phyloP scores from a whole-genome alignment of 805 yeast species.

The Kodamaea kakaduensis region DNA sequence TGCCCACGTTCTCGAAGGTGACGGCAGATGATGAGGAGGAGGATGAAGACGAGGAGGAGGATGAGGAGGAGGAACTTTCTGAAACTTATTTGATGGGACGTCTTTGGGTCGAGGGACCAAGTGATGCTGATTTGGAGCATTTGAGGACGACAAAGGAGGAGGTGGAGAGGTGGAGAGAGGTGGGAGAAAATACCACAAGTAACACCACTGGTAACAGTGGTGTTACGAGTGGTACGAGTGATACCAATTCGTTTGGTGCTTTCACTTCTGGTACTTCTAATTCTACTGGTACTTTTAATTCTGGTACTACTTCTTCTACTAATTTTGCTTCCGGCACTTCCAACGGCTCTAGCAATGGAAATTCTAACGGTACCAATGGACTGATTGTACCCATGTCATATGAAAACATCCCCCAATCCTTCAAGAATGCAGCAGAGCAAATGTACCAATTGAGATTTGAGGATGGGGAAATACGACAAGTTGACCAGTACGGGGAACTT shows the following conservation, averaged over 20 bases:
- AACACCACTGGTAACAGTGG: no score
- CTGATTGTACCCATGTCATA: no score
- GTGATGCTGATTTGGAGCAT: slow-evolving; percentile 39
- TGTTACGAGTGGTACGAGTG: no score
- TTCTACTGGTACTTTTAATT: no score
- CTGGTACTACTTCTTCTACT: no score
- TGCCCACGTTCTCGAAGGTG: slow-evolving; percentile 49
- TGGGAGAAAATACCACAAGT: no score
- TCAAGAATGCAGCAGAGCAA: slow-evolving; percentile 24
- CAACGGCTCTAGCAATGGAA: no score
- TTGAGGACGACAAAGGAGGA: slow-evolving; percentile 11
- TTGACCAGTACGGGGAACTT: not conserved
- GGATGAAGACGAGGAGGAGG: slow-evolving; percentile 24
- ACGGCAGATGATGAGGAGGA: slow-evolving; percentile 39
- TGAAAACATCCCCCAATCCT: slow-evolving; percentile 1
- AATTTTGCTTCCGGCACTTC: no score
- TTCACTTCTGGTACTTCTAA: no score
- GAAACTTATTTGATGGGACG: slow-evolving; percentile 75
- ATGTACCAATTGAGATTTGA: slow-evolving; percentile 28
- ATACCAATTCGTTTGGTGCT: not conserved
- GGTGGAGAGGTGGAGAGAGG: slow-evolving; percentile 1
- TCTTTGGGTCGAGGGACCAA: slow-evolving; percentile 90
- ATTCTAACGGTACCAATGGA: no score
- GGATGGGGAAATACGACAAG: slow-evolving; percentile 14
- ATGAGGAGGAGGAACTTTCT: slow-evolving; percentile 41